Base-by-base conservation (phyloP, 306 rosid species). In the Mimosa bimucronata region DNA sequence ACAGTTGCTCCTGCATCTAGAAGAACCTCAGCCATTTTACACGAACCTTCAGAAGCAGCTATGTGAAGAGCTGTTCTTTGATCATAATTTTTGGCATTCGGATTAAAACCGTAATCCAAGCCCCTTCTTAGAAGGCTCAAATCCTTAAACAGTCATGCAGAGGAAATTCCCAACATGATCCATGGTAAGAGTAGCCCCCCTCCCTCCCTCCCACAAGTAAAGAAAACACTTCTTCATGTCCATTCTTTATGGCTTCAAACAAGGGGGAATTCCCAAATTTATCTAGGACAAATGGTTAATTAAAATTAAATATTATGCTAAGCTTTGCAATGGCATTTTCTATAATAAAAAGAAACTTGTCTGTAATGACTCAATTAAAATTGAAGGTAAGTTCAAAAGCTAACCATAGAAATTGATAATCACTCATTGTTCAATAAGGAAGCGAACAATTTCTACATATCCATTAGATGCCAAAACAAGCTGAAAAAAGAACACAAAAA, bases 211-310 rank as follows among this genome's bases (percentile, higher is more conserved):
- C 77, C 37, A 76, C 62, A 16, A 91, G 93, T 79, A 86, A 40
- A 57, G 86, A 86, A 57, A 80, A 87, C 57, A 87, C 87, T 75
- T 79, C 80, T 79, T 86, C 91, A 11, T 91, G 89, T 79, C 88
- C 88, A 65, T 86, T 86, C 81, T 89, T 89, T 50, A 91, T 77
- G 78, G 96, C 91, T 81, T 91, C 92, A 45, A 89, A 86, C 80
- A 91, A 91, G 48, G 93, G 90, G 81, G 90, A 85, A 81, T 57
- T 83, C 65, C 93, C 97, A 77, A 81, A 91, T 53, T 89, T 91
- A 81, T 89, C 97, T 91, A 61, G 31, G 12, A 67, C 42, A 86
- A 61, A 61, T 31, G 55, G 29, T 61, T 66, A 21, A 44, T 75
- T 60, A 73, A 77, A 37, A 53, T 38, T 30, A 21, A 42, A 81